Base-by-base conservation (phyloP, 352 stramenopile genomes). In the Halophytophthora polymorphica region DNA sequence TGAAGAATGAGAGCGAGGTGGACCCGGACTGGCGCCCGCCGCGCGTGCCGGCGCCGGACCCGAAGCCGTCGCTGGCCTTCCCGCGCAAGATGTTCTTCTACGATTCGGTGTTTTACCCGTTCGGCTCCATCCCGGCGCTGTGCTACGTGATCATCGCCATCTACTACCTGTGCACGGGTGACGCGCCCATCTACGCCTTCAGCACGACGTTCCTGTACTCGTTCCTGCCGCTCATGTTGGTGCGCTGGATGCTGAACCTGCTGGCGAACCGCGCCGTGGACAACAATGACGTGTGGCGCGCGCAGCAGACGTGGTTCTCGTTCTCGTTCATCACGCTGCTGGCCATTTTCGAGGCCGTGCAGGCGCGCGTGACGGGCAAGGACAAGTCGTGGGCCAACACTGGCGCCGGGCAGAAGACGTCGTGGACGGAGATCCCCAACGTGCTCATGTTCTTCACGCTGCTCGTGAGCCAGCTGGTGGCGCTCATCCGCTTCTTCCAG, bases 81-180 rank as follows among this genome's bases (percentile, higher is more conserved):
- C 74, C 81, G 36, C 85, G 85, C 44, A 91, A 93, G 63, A 88
- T 95, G 77, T 95, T 95, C 64, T 95, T 93, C 70, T 90, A 87
- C 69, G 79, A 95, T 63, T 93, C 79, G 39, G 79, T 91, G 66
- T 65, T 95, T 42, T 95, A 95, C 64, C 85, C 85, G 50, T 91
- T 95, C 65, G 85, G 85, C 44, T 93, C 83, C 37, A 85, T 95
- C 41, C 81, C 85, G 23, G 85, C 85, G 1, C 40, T 95, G 56
- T 93, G 73, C 71, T 95, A 93, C 68, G 78, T 93, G 58, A 51
- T 69, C 6, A 90, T 95, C 44, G 76, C 85, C 35, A 70, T 92
- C 18, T 93, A 92, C 80, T 95, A 92, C 64, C 53, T 95, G 62
- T 86, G 71, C 67, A 93, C 83, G 42, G 85, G 83, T 41, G 73